phyloP scores from a whole-genome alignment of 805 yeast species.

The Metschnikowia arizonensis region DNA sequence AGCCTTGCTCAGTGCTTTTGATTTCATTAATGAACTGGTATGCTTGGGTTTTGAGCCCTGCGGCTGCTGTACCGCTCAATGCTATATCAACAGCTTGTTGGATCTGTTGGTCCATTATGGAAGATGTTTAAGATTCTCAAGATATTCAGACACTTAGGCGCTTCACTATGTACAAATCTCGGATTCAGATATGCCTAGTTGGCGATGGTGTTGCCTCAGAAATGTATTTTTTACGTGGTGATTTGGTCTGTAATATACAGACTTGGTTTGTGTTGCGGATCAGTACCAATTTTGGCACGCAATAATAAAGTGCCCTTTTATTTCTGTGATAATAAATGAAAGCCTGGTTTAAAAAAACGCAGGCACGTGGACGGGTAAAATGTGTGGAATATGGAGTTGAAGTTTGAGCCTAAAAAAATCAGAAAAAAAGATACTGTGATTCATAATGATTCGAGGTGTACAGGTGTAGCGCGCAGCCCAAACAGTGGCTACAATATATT shows the following conservation, averaged over 20 bases:
- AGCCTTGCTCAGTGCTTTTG: conserved; percentile 52
- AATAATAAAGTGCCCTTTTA: neutral
- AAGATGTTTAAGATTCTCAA: no score
- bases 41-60: conserved; percentile 44
- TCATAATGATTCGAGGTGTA: conserved; percentile 3
- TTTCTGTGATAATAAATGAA: neutral
- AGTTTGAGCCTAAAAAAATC: conserved; percentile 1
- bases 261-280: no score
- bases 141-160: no score
- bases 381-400: neutral
- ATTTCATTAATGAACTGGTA: conserved; percentile 49
- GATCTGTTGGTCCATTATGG: conserved; percentile 62
- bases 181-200: no score
- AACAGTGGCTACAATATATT: no score
- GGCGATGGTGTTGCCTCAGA: no score
- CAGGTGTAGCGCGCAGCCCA: conserved; percentile 5
- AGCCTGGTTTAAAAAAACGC: neutral
- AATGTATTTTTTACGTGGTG: no score
- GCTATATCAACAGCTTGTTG: conserved; percentile 88
- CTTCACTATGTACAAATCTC: no score
- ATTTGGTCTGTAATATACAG: no score
- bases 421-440: conserved; percentile 1
- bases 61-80: conserved; percentile 62
- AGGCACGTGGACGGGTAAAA: neutral
- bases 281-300: no score